A percentile compares a stretch with the other conserved stretches of the same genome.
Evolutionary conservation across 805 yeast species (phyloP).

Genomic region (Torulaspora franciscae): DNA sequence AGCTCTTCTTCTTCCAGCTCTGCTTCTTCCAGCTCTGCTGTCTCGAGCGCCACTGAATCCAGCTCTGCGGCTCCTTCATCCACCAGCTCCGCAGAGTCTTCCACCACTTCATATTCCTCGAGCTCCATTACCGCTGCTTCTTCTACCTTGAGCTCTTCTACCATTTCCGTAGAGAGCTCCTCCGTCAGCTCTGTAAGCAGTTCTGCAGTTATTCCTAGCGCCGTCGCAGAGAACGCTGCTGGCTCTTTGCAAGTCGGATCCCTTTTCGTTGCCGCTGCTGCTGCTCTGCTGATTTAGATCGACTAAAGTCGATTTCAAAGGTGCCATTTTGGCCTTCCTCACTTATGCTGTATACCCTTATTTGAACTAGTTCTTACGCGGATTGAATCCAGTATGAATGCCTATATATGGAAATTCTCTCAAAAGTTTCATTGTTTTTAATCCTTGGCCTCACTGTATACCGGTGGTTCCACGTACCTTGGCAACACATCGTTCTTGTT

Average conservation of each 20-base stretch:
- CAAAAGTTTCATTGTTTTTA: conserved; percentile 1
- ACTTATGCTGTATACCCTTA: conserved; percentile 3
- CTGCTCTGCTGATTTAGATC: conserved; percentile 27
- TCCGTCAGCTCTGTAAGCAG: conserved; percentile 40
- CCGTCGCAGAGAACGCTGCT: conserved; percentile 50
- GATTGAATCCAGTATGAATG: background rate
- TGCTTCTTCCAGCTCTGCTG: conserved; percentile 29
- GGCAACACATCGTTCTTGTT: conserved; percentile 20
- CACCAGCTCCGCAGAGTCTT: conserved; percentile 30
- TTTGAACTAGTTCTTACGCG: conserved; percentile 4
- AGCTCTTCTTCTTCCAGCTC: conserved; percentile 30
- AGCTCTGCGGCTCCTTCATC: conserved; percentile 21
- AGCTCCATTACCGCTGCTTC: conserved; percentile 12
- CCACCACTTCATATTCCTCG: conserved; percentile 45
- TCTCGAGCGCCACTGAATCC: conserved; percentile 32
- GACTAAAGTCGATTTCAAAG: too few species aligned
- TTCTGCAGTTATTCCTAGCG: conserved; percentile 22
- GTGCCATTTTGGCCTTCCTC: background rate
- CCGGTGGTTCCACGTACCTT: conserved; percentile 29
- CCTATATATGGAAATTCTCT: conserved; percentile 2
- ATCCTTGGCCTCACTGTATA: conserved; percentile 17
- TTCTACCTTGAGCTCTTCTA: conserved; percentile 20
- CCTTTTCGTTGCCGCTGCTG: conserved; percentile 23
- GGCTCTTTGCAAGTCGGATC: conserved; percentile 26
- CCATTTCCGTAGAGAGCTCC: too few species aligned